Conservation (phyloP, 2,329 filamentous ascomycete genomes). For the Xylariaceae sp. region DNA sequence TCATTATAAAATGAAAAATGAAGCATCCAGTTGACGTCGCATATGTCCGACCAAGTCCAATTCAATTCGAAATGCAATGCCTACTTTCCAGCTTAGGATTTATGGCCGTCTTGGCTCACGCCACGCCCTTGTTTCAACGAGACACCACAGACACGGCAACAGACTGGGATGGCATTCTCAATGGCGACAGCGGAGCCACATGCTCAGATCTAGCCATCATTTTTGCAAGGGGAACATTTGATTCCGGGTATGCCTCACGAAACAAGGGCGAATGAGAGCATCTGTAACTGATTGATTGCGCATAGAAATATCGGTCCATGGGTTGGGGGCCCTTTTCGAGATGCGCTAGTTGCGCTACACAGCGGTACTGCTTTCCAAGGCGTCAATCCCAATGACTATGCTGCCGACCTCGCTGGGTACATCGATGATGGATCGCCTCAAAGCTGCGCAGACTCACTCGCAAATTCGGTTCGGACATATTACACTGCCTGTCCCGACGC, state of each 20-base stretch:
- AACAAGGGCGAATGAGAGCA: not conserved
- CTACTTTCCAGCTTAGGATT: not conserved
- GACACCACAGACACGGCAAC: constrained; percentile 14
- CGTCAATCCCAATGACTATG: constrained; percentile 15
- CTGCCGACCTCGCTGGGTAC: constrained; percentile 20
- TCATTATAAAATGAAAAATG: no score
- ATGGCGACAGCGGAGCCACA: constrained; percentile 9
- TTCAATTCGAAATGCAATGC: not conserved
- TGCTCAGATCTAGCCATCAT: constrained; percentile 20
- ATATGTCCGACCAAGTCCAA: no score
- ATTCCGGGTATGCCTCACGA: constrained; percentile 14
- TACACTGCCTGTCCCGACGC: constrained; percentile 12
- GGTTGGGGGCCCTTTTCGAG: constrained; percentile 18
- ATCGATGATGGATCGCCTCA: constrained; percentile 17
- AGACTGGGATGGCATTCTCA: constrained; percentile 17
- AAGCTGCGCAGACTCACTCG: constrained; percentile 14
- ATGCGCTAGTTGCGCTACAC: constrained; percentile 4
- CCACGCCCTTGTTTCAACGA: not conserved
- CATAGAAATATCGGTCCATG: constrained; percentile 18
- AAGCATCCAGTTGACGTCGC: no score
- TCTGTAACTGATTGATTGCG: constrained; percentile 2
- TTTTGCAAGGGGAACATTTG: constrained; percentile 21
- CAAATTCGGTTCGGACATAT: constrained; percentile 13
- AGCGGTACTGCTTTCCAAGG: constrained; percentile 17
- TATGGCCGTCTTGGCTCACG: not conserved